Evolutionary conservation across 495 filamentous ascomycete species (phyloP).

Genomic region (Barbatosphaeria neglecta): DNA sequence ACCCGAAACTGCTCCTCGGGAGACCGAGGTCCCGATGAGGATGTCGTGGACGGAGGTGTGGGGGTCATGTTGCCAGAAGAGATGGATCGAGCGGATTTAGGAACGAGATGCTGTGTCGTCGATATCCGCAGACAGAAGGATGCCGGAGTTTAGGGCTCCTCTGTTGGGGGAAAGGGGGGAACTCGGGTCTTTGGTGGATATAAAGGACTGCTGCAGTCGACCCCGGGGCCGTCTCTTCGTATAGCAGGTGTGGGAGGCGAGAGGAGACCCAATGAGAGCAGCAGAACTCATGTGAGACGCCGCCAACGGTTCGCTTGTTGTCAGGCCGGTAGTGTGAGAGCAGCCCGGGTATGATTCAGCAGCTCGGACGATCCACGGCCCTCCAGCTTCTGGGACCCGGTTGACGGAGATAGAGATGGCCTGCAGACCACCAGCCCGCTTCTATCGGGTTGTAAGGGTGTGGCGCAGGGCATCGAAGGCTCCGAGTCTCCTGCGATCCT

Average conservation of each 20-base stretch:
- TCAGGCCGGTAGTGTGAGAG: background rate
- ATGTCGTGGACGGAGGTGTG: slow-evolving; percentile 79
- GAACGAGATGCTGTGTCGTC: background rate
- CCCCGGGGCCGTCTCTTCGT: background rate
- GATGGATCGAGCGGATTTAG: background rate
- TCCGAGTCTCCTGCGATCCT: background rate
- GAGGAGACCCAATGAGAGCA: background rate
- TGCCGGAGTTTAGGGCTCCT: slow-evolving; percentile 3
- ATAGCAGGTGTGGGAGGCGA: background rate
- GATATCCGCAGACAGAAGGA: background rate
- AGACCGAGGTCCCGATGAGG: slow-evolving; percentile 63
- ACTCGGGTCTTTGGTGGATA: background rate
- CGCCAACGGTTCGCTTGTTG: background rate
- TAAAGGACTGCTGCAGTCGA: background rate
- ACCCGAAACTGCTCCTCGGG: slow-evolving; percentile 81
- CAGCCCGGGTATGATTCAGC: background rate
- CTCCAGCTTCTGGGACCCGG: background rate
- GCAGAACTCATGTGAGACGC: background rate
- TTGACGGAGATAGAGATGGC: slow-evolving; percentile 1
- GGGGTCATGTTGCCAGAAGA: slow-evolving; percentile 56
- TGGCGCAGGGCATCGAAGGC: background rate
- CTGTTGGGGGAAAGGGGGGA: background rate
- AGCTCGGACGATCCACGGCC: background rate
- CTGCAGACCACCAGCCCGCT: background rate
- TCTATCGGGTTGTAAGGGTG: background rate